Percentiles rank a stretch among this genome's conserved stretches.
Conservation (phyloP, 805 yeast species). For the Zygotorulaspora danielsina region DNA sequence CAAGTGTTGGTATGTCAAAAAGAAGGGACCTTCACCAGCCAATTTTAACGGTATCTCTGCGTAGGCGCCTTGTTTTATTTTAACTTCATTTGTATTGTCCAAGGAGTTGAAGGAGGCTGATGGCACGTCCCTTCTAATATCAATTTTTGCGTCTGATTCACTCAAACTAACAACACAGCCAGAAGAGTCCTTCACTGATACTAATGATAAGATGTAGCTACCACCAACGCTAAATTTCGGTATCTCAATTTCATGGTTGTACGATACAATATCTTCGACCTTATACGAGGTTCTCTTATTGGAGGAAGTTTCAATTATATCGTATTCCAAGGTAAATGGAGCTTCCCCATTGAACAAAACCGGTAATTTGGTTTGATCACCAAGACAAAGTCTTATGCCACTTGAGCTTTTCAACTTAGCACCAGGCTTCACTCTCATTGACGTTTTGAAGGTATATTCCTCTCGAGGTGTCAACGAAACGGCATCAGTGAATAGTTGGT, state of each 20-base stretch:
- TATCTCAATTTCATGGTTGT: conserved; percentile 44
- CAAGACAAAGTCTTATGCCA: conserved; percentile 42
- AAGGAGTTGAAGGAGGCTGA: conserved; percentile 43
- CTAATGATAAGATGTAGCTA: conserved; percentile 57
- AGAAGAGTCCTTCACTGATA: conserved; percentile 66
- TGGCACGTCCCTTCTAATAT: conserved; percentile 70
- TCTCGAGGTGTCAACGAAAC: conserved; percentile 34
- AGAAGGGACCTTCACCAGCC: conserved; percentile 55
- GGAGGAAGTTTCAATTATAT: conserved; percentile 53
- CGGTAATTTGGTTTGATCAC: conserved; percentile 45
- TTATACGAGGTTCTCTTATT: conserved; percentile 44
- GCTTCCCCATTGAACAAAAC: conserved; percentile 70
- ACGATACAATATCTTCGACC: conserved; percentile 39
- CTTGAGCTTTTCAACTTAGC: conserved; percentile 37
- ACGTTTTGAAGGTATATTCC: conserved; percentile 57
- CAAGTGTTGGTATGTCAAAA: conserved; percentile 35
- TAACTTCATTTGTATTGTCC: conserved; percentile 36
- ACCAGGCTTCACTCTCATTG: conserved; percentile 66
- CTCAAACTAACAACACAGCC: conserved; percentile 72
- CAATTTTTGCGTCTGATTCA: conserved; percentile 58
- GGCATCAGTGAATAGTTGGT: conserved; percentile 53
- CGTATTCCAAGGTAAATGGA: conserved; percentile 71
- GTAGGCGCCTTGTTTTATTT: conserved; percentile 58
- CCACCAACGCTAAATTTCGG: conserved; percentile 65
- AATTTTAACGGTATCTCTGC: conserved; percentile 57